Evolutionary conservation across 495 filamentous ascomycete species (phyloP), one percentile per base, ranked within the genome.

Genomic region (Penicillium dipodomyicola): DNA sequence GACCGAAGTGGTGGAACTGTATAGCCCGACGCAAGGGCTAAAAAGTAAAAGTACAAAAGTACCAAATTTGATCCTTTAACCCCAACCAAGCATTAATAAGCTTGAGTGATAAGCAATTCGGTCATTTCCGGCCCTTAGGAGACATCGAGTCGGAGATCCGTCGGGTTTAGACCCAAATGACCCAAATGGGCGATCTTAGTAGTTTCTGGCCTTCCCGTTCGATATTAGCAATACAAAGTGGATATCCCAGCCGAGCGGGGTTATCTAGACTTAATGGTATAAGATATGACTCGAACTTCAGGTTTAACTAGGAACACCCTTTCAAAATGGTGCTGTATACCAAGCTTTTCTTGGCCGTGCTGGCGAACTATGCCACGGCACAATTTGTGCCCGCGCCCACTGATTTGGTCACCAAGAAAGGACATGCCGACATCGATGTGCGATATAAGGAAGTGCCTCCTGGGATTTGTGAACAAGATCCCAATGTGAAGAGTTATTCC

Each of bases 391-490:
- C 77, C n/a, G 64, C 80, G 20, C 83, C 84, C 1, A 80, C 76
- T 5, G 76, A 80, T 52, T 64, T 86, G 41, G 82, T 75, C 58
- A 65, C 67, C 0, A 77, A 75, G 6, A 71, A 74, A 14, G 84
- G 84, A 1, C 74, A 81, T 61, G 74, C 80, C 6, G 74, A 72
- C 27, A 63, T 85, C 57, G 60, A 76, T 1, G 77, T 84, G 15
- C 78, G 84, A 10, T 87, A 85, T 66, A 87, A 86, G 61, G 66
- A 84, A 61, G 84, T 84, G 5, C 80, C 82, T 1, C 67, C 78
- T 10, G 85, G 85, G 14, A 82, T 87, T 42, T 89, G 86, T 57
- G 86, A 89, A 70, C 77, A 81, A 3, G 79, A 85, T 54, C 84
- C 85, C 1, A 70, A 75, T 42, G 84, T 88, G 15, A 86, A 86